Conservation (phyloP, 2,329 filamentous ascomycete genomes). For the Fusarium subglutinans region DNA sequence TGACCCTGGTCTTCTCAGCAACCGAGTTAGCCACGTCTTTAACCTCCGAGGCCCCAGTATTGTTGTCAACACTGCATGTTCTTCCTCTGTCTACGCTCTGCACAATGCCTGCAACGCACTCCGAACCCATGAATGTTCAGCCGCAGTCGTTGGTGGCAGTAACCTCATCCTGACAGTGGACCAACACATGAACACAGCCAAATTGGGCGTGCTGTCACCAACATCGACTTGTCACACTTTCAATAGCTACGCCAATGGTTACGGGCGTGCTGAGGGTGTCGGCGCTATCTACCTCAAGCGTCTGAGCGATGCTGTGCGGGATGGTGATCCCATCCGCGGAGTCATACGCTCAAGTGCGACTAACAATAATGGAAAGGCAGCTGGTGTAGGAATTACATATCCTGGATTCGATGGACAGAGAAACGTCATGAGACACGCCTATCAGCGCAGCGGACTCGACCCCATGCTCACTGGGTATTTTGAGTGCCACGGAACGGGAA, state of each 20-base stretch:
- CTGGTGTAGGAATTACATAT: background rate
- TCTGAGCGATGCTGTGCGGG: background rate
- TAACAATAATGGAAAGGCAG: background rate
- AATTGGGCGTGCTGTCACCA: background rate
- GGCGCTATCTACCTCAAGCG: background rate
- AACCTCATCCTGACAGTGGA: background rate
- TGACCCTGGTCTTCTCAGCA: background rate
- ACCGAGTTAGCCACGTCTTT: background rate
- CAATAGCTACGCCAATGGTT: background rate
- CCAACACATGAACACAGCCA: background rate
- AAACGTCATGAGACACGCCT: background rate
- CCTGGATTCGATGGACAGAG: background rate
- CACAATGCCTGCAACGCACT: background rate
- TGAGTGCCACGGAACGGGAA: background rate
- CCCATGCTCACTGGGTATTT: background rate
- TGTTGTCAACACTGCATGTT: background rate
- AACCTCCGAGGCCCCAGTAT: background rate
- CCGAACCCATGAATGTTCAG: background rate
- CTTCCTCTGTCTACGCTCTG: background rate
- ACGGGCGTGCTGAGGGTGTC: background rate
- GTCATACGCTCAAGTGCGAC: background rate
- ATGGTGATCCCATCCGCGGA: background rate
- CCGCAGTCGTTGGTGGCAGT: background rate
- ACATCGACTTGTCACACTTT: background rate
- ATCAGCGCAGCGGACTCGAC: background rate